Evolutionary conservation across 2,329 filamentous ascomycete genomes (phyloP).

Genomic region (Penicillium oxalicum): DNA sequence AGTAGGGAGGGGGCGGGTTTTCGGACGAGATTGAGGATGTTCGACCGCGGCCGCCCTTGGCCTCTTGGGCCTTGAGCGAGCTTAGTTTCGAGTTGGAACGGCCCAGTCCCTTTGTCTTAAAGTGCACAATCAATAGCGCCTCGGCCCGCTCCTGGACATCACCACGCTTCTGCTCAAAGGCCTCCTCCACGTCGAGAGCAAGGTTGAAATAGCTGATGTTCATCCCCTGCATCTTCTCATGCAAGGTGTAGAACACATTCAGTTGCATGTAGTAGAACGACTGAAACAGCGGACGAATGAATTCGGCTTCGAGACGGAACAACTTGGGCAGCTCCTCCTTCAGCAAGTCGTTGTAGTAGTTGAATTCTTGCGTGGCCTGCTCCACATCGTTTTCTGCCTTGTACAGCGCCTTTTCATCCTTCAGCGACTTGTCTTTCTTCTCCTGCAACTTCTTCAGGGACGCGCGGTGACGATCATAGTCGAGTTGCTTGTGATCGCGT

Average conservation of each 20-base stretch:
- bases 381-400: slow-evolving; percentile 91
- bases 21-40: slow-evolving; percentile 46
- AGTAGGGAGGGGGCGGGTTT: slow-evolving; percentile 67
- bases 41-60: slow-evolving; percentile 31
- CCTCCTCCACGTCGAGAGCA: slow-evolving; percentile 81
- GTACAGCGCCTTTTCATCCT: slow-evolving; percentile 96
- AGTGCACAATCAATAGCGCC: slow-evolving; percentile 76
- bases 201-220: slow-evolving; percentile 98
- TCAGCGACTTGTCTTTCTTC: slow-evolving; percentile 92
- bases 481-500: slow-evolving; percentile 94
- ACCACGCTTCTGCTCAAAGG: slow-evolving; percentile 81
- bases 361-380: slow-evolving; percentile 87
- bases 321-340: slow-evolving; percentile 94
- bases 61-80: slow-evolving; percentile 31
- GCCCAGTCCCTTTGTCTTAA: slow-evolving; percentile 73
- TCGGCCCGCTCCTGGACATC: slow-evolving; percentile 86
- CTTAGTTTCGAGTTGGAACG: slow-evolving; percentile 29
- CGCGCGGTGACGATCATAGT: slow-evolving; percentile 82
- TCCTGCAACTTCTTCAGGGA: slow-evolving; percentile 91
- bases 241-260: slow-evolving; percentile 97
- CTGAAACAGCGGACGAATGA: slow-evolving; percentile 95
- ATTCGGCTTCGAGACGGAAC: slow-evolving; percentile 82
- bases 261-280: slow-evolving; percentile 99
- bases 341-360: slow-evolving; percentile 95
- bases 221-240: slow-evolving; percentile 95